Evolutionary conservation across 805 yeast genomes (phyloP).

Genomic region (Barnettozyma siamensis): DNA sequence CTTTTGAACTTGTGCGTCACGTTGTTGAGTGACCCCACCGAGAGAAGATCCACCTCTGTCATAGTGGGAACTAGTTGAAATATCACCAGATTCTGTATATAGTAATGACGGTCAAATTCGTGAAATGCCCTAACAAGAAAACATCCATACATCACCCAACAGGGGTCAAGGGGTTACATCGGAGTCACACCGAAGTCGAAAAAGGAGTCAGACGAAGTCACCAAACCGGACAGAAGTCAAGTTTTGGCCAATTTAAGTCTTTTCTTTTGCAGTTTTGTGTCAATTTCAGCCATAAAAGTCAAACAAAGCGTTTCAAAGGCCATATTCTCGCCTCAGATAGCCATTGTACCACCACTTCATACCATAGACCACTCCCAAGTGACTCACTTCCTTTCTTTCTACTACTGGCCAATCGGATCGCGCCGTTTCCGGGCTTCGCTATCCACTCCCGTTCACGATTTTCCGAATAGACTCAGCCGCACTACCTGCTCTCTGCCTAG

Average conservation of each 20-base stretch:
- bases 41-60: conserved; percentile 10
- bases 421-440: background rate
- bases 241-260: background rate
- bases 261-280: background rate
- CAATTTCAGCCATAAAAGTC: background rate
- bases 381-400: conserved; percentile 3
- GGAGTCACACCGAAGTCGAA: background rate
- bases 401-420: conserved; percentile 15
- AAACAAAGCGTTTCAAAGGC: too few relatives aligned
- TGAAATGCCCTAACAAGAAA: background rate
- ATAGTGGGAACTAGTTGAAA: background rate
- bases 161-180: too few relatives aligned
- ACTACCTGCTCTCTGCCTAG: background rate
- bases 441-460: conserved; percentile 1
- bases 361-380: background rate
- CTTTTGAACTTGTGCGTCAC: conserved; percentile 53
- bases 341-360: too few relatives aligned
- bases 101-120: too few relatives aligned
- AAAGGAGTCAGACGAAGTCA: too few relatives aligned
- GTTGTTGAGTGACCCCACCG: conserved; percentile 14
- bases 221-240: background rate
- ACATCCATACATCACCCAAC: background rate
- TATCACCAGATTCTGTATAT: too few relatives aligned
- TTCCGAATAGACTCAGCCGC: background rate
- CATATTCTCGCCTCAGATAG: too few relatives aligned